These are phyloP conservation scores for Phytophthora nicotianae DNA, from an alignment of 352 stramenopile species.

Conservation along the genomic window DNA sequence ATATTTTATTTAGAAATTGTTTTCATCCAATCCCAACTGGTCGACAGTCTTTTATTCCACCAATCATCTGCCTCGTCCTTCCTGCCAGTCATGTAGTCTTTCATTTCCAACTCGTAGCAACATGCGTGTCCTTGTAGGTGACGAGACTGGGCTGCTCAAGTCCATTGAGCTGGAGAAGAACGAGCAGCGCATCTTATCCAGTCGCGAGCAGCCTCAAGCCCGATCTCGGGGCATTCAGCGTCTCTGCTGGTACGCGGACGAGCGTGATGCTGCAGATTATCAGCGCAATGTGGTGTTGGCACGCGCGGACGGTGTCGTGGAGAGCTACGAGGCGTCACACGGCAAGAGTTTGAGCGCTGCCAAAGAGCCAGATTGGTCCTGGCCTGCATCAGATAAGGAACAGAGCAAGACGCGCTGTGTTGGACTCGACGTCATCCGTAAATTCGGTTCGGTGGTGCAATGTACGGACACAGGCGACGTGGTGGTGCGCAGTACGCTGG, in stretches of 20 bases:
- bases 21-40: slow-evolving; percentile 23
- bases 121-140: slow-evolving; percentile 80
- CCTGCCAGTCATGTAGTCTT: slow-evolving; percentile 23
- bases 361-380: slow-evolving; percentile 56
- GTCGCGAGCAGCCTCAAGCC: slow-evolving; percentile 48
- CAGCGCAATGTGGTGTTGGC: slow-evolving; percentile 64
- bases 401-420: slow-evolving; percentile 39
- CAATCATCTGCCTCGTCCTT: neutral
- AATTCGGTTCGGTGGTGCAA: slow-evolving; percentile 73
- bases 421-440: slow-evolving; percentile 59
- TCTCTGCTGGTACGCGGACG: slow-evolving; percentile 66
- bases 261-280: slow-evolving; percentile 37
- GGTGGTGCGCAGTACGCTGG: slow-evolving; percentile 53
- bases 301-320: slow-evolving; percentile 63
- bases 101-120: slow-evolving; percentile 8
- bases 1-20: neutral
- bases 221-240: slow-evolving; percentile 55
- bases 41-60: neutral
- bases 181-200: slow-evolving; percentile 66
- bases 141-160: slow-evolving; percentile 87
- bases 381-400: slow-evolving; percentile 20
- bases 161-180: slow-evolving; percentile 76
- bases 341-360: slow-evolving; percentile 34
- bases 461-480: slow-evolving; percentile 67
- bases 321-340: slow-evolving; percentile 62